phyloP scores from a whole-genome alignment of 352 stramenopile genomes.

The Thalassiosira hispida region DNA sequence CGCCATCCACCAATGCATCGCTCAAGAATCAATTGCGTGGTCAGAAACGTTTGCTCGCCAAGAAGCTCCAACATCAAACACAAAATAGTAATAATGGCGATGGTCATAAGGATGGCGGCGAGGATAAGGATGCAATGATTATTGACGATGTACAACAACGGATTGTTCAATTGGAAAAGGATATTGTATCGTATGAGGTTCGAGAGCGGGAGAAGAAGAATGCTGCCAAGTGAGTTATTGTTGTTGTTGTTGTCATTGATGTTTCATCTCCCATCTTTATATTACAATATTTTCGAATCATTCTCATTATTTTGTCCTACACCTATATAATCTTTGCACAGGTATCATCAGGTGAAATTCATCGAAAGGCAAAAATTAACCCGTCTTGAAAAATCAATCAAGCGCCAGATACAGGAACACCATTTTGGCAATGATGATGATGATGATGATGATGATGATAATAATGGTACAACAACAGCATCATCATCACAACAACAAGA shows the following conservation, averaged over 20 bases:
- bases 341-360: slow-evolving; percentile 81
- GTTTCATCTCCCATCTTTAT: not conserved
- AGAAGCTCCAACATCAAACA: slow-evolving; percentile 49
- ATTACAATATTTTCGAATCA: no score
- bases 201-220: slow-evolving; percentile 70
- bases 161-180: slow-evolving; percentile 49
- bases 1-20: slow-evolving; percentile 43
- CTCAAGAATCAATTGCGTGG: slow-evolving; percentile 77
- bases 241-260: not conserved
- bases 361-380: slow-evolving; percentile 81
- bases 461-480: not conserved
- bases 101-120: not conserved
- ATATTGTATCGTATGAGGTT: slow-evolving; percentile 43
- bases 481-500: not conserved
- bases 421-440: slow-evolving; percentile 20
- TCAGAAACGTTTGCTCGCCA: slow-evolving; percentile 69
- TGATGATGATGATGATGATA: no score
- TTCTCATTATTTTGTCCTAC: no score
- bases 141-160: slow-evolving; percentile 28
- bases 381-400: slow-evolving; percentile 60
- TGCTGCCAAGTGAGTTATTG: slow-evolving; percentile 65
- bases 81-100: slow-evolving; percentile 28
- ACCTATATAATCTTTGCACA: slow-evolving; percentile 12
- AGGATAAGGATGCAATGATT: not conserved
- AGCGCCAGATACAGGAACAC: slow-evolving; percentile 40